Conservation (phyloP, 345 rosid genomes). For the Eucalyptus pauciflora region DNA sequence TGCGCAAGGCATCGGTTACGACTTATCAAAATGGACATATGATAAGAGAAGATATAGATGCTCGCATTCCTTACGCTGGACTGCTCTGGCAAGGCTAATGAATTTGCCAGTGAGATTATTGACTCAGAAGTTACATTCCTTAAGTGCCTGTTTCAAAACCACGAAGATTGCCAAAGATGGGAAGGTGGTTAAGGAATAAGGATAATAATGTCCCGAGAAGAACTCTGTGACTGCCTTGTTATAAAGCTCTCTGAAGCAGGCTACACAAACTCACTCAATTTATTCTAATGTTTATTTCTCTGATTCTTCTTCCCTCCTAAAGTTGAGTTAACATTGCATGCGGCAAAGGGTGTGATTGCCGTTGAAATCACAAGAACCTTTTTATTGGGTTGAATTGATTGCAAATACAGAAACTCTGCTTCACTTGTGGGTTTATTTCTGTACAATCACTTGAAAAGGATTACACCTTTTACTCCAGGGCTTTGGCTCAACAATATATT, state of each 20-base stretch:
- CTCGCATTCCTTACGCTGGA: background rate
- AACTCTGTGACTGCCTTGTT: background rate
- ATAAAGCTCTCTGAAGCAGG: background rate
- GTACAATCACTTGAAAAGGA: background rate
- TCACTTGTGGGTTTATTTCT: background rate
- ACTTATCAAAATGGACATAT: background rate
- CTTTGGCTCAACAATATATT: background rate
- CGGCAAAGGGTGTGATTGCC: background rate
- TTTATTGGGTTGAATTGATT: background rate
- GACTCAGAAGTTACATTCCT: background rate
- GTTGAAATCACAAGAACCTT: background rate
- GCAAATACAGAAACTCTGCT: background rate
- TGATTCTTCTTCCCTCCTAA: background rate
- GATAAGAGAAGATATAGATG: background rate
- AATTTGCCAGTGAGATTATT: background rate
- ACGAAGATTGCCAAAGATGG: background rate
- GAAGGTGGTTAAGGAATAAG: background rate
- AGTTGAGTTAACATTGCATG: background rate
- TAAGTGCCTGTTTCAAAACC: background rate
- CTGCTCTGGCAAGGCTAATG: background rate
- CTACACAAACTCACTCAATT: background rate
- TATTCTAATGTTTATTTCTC: background rate
- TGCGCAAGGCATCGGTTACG: accelerated
- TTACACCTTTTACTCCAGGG: background rate
- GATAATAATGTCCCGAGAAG: background rate